Evolutionary conservation across 768 basidiomycete genomes (phyloP), one percentile per base, ranked within the genome.

Genomic region (Xerocomellus chrysenteron): DNA sequence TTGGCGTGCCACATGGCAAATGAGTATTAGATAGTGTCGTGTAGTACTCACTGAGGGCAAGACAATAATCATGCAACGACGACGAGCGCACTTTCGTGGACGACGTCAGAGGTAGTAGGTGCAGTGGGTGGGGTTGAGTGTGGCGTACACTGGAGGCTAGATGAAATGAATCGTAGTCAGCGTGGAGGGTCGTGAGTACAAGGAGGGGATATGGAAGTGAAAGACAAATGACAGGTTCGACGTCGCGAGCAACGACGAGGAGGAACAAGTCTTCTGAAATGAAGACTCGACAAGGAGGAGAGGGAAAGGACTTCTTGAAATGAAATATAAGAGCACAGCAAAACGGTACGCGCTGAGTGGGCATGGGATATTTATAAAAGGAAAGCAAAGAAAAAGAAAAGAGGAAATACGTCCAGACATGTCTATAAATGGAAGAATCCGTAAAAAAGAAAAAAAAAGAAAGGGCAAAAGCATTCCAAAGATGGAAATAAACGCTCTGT

Each of bases 61-160:
- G 68, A 69, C 69, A 61, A 64, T 67, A 56, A 65, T 73, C 79
- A 78, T 79, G 67, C 78, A 73, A 77, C 65, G 69, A 68, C 46
- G 68, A 65, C 60, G 56, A 59, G 43, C 53, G 63, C 66, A 62
- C 54, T 79, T 79, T 80, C 77, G 72, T 78, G 61, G 65, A 63
- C 70, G 67, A 64, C 63, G 68, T 57, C 60, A 50, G 56, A 59
- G 63, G 66, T 57, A 60, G 62, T 50, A 63, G 62, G 63, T 57
- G 59, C 65, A 60, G 68, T 54, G 71, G 63, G 71, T 73, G 63
- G 59, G 39, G 74, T 65, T 63, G 66, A 73, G 68, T 67, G 74
- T 69, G 65, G 65, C 63, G 66, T 50, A 55, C 56, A 58, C 30
- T n/a, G 32, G 33, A 49, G 52, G 68, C 69, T 70, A 54, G 60